A percentile compares a stretch with the other conserved stretches of the same genome.
These are phyloP conservation scores for Pythium rishiriense DNA, from an alignment of 352 stramenopile species.

Conservation along the genomic window DNA sequence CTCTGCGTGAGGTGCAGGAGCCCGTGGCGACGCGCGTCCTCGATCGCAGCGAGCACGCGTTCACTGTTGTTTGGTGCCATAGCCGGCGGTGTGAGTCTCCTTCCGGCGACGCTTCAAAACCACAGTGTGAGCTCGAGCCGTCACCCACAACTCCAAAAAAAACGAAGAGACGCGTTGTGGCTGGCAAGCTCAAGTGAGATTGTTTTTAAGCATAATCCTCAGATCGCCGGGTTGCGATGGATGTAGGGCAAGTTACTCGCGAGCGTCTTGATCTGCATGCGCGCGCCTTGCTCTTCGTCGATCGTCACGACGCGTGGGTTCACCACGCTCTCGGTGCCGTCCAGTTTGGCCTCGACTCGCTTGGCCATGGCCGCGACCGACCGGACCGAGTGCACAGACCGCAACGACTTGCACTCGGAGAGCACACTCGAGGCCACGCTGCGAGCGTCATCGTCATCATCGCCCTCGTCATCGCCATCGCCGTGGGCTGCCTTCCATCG, in stretches of 20 bases:
- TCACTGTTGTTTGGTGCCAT: constrained; percentile 32
- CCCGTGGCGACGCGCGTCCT: constrained; percentile 58
- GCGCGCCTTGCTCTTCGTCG: constrained; percentile 85
- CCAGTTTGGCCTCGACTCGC: constrained; percentile 71
- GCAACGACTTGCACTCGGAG: constrained; percentile 87
- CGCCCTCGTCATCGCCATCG: constrained; percentile 18
- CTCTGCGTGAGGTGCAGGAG: constrained; percentile 59
- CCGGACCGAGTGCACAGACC: constrained; percentile 79
- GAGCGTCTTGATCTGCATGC: constrained; percentile 88
- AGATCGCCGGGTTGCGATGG: constrained; percentile 93
- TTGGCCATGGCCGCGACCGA: constrained; percentile 76
- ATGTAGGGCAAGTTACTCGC: constrained; percentile 94
- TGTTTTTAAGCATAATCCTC: too few species aligned
- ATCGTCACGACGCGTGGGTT: constrained; percentile 86
- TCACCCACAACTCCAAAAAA: too few species aligned
- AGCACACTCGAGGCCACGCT: constrained; percentile 78
- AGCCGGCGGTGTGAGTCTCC: background rate
- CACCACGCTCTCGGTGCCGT: constrained; percentile 26
- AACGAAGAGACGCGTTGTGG: too few species aligned
- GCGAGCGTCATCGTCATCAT: constrained; percentile 61
- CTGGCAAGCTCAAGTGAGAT: too few species aligned
- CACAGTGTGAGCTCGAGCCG: too few species aligned
- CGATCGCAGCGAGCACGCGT: constrained; percentile 49
- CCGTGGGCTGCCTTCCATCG: constrained; percentile 33
- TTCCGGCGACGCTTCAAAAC: background rate